Percentiles rank a stretch among this genome's conserved stretches.
phyloP scores from a whole-genome alignment of 768 basidiomycete genomes.

The Psilocybe cyanescens region DNA sequence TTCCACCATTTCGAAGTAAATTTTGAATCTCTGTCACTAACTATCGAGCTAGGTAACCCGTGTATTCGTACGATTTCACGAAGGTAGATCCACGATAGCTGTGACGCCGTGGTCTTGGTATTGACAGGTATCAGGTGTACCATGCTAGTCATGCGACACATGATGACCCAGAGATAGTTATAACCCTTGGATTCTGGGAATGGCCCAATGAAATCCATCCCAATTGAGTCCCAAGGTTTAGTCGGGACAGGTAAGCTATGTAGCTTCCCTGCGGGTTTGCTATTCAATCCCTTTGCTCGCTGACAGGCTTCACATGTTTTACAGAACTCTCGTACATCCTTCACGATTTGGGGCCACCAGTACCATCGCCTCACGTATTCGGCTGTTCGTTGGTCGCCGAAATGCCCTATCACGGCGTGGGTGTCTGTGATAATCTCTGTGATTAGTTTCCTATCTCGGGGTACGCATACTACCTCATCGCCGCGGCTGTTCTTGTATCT shows the following conservation, averaged over 20 bases:
- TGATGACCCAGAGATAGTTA: conserved; percentile 35
- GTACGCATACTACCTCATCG: conserved; percentile 24
- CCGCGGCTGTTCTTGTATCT: conserved; percentile 5
- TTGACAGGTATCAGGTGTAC: conserved; percentile 34
- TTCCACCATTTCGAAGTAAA: conserved; percentile 27
- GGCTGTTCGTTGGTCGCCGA: conserved; percentile 27
- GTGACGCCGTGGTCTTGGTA: conserved; percentile 24
- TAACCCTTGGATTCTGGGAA: conserved; percentile 30
- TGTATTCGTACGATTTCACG: conserved; percentile 32
- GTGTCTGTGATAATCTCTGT: conserved; percentile 23
- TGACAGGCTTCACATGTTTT: conserved; percentile 27
- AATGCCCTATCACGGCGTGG: conserved; percentile 35
- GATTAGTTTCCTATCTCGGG: conserved; percentile 10
- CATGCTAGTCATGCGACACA: conserved; percentile 34
- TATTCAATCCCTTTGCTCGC: conserved; percentile 19
- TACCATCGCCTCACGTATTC: conserved; percentile 35
- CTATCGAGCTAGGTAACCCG: conserved; percentile 30
- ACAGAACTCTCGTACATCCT: conserved; percentile 27
- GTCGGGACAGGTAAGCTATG: conserved; percentile 32
- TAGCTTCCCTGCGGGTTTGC: conserved; percentile 28
- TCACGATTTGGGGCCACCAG: conserved; percentile 34
- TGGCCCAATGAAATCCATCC: conserved; percentile 43
- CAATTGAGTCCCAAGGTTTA: conserved; percentile 38
- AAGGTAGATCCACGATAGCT: conserved; percentile 34
- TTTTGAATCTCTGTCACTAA: conserved; percentile 32